Evolutionary conservation across 495 filamentous ascomycete species (phyloP).

Genomic region (Trichoderma reesei): DNA sequence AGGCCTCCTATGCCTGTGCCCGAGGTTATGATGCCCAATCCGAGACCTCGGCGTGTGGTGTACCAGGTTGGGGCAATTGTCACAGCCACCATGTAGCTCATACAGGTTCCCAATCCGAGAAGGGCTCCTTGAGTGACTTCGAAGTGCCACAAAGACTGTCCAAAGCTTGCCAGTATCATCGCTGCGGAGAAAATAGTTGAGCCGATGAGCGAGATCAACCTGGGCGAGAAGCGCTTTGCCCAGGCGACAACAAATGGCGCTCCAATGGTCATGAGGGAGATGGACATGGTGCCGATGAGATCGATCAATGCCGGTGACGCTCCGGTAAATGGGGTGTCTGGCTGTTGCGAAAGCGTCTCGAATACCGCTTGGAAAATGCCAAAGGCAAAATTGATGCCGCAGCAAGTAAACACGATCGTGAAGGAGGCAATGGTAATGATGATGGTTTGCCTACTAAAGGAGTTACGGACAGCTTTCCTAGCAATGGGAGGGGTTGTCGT

Average conservation of each 20-base stretch:
- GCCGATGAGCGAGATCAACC: conserved; percentile 33
- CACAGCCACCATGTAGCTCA: conserved; percentile 63
- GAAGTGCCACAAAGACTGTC: conserved; percentile 60
- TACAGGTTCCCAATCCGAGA: conserved; percentile 67
- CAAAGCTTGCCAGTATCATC: conserved; percentile 58
- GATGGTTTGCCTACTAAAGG: neutral
- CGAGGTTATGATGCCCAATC: conserved; percentile 60
- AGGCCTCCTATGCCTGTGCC: conserved; percentile 70
- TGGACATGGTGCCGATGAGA: conserved; percentile 35
- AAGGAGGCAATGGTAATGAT: conserved; percentile 9
- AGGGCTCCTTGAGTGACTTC: conserved; percentile 68
- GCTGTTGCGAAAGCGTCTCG: conserved; percentile 23
- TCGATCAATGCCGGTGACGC: conserved; percentile 33
- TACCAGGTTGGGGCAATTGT: conserved; percentile 80
- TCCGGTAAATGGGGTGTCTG: conserved; percentile 26
- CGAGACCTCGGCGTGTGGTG: conserved; percentile 53
- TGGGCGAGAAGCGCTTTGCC: conserved; percentile 29
- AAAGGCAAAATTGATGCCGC: conserved; percentile 36
- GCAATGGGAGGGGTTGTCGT: neutral
- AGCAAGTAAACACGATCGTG: conserved; percentile 27
- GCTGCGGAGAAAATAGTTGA: conserved; percentile 22
- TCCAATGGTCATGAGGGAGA: conserved; percentile 36
- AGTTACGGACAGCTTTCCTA: neutral
- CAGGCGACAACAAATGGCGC: conserved; percentile 30
- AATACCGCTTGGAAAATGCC: conserved; percentile 40